Conservation (phyloP, 129 eudicot genomes). For the Saposhnikovia divaricata region DNA sequence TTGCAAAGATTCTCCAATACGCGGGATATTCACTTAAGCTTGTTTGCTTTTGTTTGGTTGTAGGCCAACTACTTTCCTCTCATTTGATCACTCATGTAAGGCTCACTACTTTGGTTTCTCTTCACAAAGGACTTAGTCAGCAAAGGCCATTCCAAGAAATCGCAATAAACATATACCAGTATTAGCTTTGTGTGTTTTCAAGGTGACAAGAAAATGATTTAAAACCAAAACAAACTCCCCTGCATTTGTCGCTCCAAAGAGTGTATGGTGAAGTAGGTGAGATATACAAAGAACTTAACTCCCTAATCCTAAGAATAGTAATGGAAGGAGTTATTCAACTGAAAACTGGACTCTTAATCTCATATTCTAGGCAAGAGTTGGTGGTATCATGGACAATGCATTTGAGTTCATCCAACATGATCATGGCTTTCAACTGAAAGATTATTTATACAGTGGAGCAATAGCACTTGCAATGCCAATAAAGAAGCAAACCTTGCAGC, state of each 20-base stretch:
- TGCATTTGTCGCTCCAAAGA: too few species aligned
- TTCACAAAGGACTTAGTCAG: neutral
- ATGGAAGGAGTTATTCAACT: neutral
- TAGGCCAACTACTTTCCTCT: neutral
- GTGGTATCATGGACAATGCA: neutral
- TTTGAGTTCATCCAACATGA: neutral
- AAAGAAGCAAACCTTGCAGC: too few species aligned
- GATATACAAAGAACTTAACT: too few species aligned
- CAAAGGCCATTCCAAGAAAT: neutral
- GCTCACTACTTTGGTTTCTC: neutral
- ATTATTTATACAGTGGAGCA: too few species aligned
- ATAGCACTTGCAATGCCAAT: too few species aligned
- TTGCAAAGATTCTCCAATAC: too few species aligned
- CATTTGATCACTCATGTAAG: neutral
- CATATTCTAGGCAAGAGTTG: neutral
- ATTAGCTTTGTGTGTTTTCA: neutral
- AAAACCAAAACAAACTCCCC: too few species aligned
- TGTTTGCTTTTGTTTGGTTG: too few species aligned
- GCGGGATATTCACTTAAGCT: too few species aligned
- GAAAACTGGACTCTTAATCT: neutral
- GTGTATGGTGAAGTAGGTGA: too few species aligned
- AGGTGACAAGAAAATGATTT: too few species aligned
- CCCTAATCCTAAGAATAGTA: too few species aligned
- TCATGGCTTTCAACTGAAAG: neutral
- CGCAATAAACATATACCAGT: neutral